These are phyloP conservation scores for Quercus robur DNA, from an alignment of 306 rosid genomes.

Conservation along the genomic window DNA sequence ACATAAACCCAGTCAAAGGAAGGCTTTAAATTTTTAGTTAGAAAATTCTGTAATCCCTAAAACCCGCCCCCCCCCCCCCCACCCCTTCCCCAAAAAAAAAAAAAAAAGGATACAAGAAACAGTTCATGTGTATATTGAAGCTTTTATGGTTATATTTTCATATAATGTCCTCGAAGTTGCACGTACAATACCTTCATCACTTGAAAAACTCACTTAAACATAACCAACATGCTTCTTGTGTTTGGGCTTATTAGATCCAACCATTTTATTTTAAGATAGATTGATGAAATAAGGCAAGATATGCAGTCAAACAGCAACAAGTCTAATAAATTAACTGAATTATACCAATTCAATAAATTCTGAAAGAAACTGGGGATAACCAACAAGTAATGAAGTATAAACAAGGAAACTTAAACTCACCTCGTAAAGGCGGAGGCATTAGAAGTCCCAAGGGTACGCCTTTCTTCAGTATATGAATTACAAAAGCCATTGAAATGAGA, in stretches of 20 bases:
- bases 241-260: neutral
- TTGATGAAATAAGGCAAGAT: neutral
- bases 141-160: neutral
- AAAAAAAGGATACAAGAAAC: neutral
- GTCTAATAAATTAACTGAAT: constrained; percentile 3
- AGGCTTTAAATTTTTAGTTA: neutral
- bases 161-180: neutral
- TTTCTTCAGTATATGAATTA: constrained; percentile 50
- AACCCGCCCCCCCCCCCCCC: no score
- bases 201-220: neutral
- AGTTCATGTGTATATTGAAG: neutral
- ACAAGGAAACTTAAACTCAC: constrained; percentile 34
- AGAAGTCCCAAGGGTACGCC: constrained; percentile 64
- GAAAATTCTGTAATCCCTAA: no score
- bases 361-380: neutral
- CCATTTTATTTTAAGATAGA: neutral
- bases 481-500: constrained; percentile 48
- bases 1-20: constrained; percentile 6
- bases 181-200: neutral
- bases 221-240: neutral
- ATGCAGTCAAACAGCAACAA: constrained; percentile 5
- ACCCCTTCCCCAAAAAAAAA: no score
- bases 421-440: constrained; percentile 84
- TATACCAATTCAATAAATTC: neutral
- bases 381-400: neutral